phyloP scores from a whole-genome alignment of 2,329 filamentous ascomycete genomes.

The Ustilaginoidea virens region DNA sequence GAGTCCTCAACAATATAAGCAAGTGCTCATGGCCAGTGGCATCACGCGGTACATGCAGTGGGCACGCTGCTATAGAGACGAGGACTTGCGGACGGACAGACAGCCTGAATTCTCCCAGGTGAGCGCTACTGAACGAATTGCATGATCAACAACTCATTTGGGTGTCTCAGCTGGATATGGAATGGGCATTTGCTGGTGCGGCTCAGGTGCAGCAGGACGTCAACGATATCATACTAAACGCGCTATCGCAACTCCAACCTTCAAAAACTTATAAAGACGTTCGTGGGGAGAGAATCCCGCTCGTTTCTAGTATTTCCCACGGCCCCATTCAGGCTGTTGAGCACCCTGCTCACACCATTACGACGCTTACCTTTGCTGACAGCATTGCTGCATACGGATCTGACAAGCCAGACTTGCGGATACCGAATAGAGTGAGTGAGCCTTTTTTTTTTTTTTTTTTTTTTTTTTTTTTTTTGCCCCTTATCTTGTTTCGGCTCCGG shows the following conservation, averaged over 20 bases:
- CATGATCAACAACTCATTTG: background rate
- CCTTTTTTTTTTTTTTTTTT: background rate
- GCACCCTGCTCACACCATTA: slow-evolving; percentile 16
- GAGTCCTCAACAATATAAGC: slow-evolving; percentile 97
- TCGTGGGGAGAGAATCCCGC: slow-evolving; percentile 18
- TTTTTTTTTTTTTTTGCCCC: background rate
- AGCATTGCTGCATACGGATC: slow-evolving; percentile 68
- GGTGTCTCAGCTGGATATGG: slow-evolving; percentile 78
- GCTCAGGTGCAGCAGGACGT: slow-evolving; percentile 17
- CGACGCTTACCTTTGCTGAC: slow-evolving; percentile 20
- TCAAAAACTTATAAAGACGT: slow-evolving; percentile 48
- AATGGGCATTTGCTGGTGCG: slow-evolving; percentile 71
- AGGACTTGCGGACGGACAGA: slow-evolving; percentile 79
- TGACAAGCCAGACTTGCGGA: slow-evolving; percentile 84
- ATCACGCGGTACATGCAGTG: slow-evolving; percentile 78
- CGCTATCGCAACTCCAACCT: slow-evolving; percentile 14
- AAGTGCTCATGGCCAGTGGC: slow-evolving; percentile 88
- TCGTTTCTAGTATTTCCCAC: slow-evolving; percentile 12
- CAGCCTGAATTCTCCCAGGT: slow-evolving; percentile 96
- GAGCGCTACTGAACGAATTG: too few relatives aligned
- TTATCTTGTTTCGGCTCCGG: background rate
- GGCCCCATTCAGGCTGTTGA: slow-evolving; percentile 6
- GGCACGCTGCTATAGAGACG: slow-evolving; percentile 87
- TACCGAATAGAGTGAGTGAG: slow-evolving; percentile 43
- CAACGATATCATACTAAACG: slow-evolving; percentile 18